Conservation (phyloP, 78 protist genomes). For the Cyanophora paradoxa region DNA sequence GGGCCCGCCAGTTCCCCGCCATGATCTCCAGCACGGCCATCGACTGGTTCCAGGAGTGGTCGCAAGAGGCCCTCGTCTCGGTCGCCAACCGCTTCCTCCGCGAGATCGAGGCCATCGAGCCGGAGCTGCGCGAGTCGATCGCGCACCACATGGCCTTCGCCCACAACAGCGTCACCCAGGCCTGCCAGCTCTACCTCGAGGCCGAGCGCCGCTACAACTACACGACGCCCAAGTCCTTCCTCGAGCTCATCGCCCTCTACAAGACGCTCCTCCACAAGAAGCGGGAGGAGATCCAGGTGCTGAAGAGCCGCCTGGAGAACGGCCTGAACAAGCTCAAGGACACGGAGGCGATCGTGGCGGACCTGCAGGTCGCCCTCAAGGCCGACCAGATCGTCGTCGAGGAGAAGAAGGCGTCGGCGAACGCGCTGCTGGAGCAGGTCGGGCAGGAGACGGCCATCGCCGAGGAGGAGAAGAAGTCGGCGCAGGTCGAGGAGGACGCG, state of each 20-base stretch:
- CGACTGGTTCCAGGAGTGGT: conserved; percentile 85
- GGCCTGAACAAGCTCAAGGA: conserved; percentile 52
- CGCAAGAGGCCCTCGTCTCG: conserved; percentile 67
- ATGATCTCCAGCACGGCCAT: conserved; percentile 43
- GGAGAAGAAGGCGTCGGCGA: conserved; percentile 30
- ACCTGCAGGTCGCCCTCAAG: conserved; percentile 49
- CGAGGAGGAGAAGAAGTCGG: conserved; percentile 32
- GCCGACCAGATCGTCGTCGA: conserved; percentile 40
- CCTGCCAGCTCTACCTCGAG: background rate
- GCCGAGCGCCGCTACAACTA: conserved; percentile 54
- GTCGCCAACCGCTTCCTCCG: conserved; percentile 38
- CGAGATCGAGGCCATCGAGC: conserved; percentile 17
- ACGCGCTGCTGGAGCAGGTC: conserved; percentile 29
- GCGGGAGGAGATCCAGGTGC: conserved; percentile 18
- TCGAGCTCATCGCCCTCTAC: conserved; percentile 67
- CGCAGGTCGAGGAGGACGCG: conserved; percentile 8
- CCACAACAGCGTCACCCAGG: conserved; percentile 46
- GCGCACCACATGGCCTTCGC: conserved; percentile 66
- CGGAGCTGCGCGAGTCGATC: conserved; percentile 9
- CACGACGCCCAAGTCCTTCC: conserved; percentile 79
- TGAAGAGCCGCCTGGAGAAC: conserved; percentile 34
- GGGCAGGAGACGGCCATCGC: conserved; percentile 45
- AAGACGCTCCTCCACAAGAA: conserved; percentile 36
- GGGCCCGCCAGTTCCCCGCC: conserved; percentile 75
- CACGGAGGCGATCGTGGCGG: conserved; percentile 35